Conservation (phyloP, 2,329 filamentous ascomycete genomes). For the Fulvia fulva region DNA sequence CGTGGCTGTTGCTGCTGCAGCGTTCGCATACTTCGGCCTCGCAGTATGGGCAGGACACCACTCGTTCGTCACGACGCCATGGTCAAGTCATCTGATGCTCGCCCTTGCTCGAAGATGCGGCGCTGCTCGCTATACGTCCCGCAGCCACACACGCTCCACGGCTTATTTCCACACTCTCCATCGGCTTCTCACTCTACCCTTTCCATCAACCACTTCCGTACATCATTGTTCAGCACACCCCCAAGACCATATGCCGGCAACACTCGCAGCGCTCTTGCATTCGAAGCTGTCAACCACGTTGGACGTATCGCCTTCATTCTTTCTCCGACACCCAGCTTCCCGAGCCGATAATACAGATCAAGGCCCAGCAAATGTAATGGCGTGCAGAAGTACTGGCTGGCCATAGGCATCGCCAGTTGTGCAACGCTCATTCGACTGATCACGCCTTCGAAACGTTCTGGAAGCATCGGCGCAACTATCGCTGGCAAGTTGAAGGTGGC, state of each 20-base stretch:
- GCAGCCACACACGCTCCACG: background rate
- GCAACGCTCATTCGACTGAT: conserved; percentile 16
- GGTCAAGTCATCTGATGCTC: background rate
- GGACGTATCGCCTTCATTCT: conserved; percentile 8
- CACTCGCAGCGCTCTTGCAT: conserved; percentile 19
- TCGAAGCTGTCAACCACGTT: conserved; percentile 15
- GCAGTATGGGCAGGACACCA: background rate
- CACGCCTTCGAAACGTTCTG: conserved; percentile 13
- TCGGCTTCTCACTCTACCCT: background rate
- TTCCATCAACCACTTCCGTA: conserved; percentile 1
- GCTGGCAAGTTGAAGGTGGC: conserved; percentile 22
- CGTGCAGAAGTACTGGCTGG: conserved; percentile 21
- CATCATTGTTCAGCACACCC: conserved; percentile 19
- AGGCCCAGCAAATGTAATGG: conserved; percentile 23
- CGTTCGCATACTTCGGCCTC: background rate
- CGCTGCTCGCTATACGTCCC: background rate
- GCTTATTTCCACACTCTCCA: background rate
- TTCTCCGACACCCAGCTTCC: conserved; percentile 5
- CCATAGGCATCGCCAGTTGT: conserved; percentile 17
- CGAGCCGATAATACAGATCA: conserved; percentile 20
- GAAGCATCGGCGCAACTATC: conserved; percentile 14
- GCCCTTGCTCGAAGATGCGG: background rate
- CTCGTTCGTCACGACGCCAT: background rate
- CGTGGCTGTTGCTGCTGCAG: background rate
- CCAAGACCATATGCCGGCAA: conserved; percentile 23